Percentiles rank a stretch among this genome's conserved stretches.
Conservation (phyloP, 352 stramenopile genomes). For the Plasmopara muralis region DNA sequence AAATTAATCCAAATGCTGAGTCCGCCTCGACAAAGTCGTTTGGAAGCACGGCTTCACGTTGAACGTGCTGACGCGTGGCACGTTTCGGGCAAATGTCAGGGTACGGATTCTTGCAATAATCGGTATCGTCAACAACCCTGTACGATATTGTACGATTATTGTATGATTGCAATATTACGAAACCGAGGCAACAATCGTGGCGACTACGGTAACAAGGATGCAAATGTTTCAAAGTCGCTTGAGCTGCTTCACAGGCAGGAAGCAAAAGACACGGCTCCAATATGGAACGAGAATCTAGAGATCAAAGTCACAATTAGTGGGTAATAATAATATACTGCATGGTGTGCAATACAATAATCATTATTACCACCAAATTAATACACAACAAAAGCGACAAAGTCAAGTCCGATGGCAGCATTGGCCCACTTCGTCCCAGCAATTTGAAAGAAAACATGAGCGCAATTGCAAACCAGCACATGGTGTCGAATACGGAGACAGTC, state of each 20-base stretch:
- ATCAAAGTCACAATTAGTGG: conserved; percentile 4
- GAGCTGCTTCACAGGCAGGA: conserved; percentile 41
- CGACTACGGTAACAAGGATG: conserved; percentile 28
- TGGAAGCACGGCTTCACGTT: conserved; percentile 39
- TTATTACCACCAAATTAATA: conserved; percentile 39
- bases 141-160: no score
- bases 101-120: conserved; percentile 57
- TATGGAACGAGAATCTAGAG: conserved; percentile 43
- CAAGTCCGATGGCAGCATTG: conserved; percentile 46
- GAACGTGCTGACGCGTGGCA: conserved; percentile 59
- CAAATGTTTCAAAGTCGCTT: conserved; percentile 33
- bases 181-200: conserved; percentile 48
- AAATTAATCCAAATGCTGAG: conserved; percentile 62
- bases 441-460: conserved; percentile 71
- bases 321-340: conserved; percentile 8
- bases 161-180: no score
- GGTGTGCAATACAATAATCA: background rate
- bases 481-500: conserved; percentile 56
- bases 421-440: conserved; percentile 55
- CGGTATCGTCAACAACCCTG: background rate
- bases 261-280: conserved; percentile 65
- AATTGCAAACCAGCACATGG: conserved; percentile 42
- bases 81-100: conserved; percentile 61
- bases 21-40: conserved; percentile 44
- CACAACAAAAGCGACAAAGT: conserved; percentile 44